Evolutionary conservation across 192 early-diverging fungal species (phyloP), one percentile per base, ranked within the genome.

Genomic region (Mortierella alpina): DNA sequence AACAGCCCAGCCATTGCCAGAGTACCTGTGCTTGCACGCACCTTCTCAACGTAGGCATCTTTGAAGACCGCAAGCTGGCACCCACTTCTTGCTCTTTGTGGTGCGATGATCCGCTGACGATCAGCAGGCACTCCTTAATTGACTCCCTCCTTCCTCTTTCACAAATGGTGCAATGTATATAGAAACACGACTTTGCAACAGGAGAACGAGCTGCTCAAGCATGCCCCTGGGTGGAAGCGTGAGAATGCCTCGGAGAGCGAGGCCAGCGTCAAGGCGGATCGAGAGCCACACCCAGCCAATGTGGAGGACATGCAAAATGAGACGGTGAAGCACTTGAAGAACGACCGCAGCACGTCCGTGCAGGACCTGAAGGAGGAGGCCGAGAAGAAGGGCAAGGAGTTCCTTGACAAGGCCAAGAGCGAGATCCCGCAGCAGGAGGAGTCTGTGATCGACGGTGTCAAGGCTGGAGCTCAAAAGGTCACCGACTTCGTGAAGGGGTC

Each of bases 141-240:
- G 4, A 48, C 9, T 23, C 12, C 8, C 20, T 41, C 52, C 18
- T 17, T 11, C 17, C 20, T 69, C 47, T 41, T 9, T 52, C 17
- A 42, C 14, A 1, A n/a, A 20, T 12, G 41, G 39, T 52, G 1
- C 49, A 40, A n/a, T 23, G 15, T 55, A 41, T 2, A 40, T 17
- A 55, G 52, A 50, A 20, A 56, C 12, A 11, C 44, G 2, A 15
- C 70, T 18, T 44, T 46, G 13, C 46, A 9, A 42, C 42, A 74
- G 6, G 57, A 74, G 6, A 59, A 44, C 4, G 44, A 66, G 1
- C 13, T 60, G 13, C 67, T 75, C 51, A 75, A 75, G 59, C 65
- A 75, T 51, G 73, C 73, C n/a, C 73, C 73, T 17, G 73, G 73
- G 18, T 75, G 75, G 63, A 69, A 69, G 58, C 48, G 59, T 4